These are phyloP conservation scores for Chrysoporthe deuterocubensis DNA, from an alignment of 2,329 filamentous ascomycete genomes.

Conservation along the genomic window DNA sequence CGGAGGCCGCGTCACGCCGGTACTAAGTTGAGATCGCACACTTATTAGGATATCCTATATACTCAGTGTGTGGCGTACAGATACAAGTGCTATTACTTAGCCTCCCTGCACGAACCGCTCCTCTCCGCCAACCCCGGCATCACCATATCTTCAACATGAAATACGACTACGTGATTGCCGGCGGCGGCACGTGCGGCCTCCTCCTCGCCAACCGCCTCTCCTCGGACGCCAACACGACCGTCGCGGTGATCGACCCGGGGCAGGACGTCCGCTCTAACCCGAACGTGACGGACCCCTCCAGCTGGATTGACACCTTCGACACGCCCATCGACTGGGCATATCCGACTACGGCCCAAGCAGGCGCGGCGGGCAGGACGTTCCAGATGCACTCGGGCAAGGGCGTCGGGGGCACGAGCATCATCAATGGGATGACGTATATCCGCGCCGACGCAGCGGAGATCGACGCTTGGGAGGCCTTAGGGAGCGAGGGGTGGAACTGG, in stretches of 20 bases:
- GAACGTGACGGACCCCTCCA: conserved; percentile 27
- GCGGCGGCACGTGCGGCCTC: conserved; percentile 49
- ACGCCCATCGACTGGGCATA: conserved; percentile 31
- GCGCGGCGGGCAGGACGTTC: conserved; percentile 14
- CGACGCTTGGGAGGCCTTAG: conserved; percentile 48
- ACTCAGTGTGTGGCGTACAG: too few relatives aligned
- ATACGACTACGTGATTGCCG: conserved; percentile 44
- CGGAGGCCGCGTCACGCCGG: too few relatives aligned
- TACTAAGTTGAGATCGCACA: not conserved
- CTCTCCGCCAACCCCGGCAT: not conserved
- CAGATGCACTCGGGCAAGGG: conserved; percentile 30
- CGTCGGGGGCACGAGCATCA: conserved; percentile 39
- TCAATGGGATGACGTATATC: conserved; percentile 46
- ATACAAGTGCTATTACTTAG: too few relatives aligned
- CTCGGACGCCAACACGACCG: conserved; percentile 39
- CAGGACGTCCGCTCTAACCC: conserved; percentile 30
- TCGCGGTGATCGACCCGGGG: conserved; percentile 43
- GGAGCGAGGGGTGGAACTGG: conserved; percentile 52
- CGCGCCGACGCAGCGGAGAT: conserved; percentile 47
- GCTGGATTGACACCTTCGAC: conserved; percentile 13
- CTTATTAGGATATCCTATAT: too few relatives aligned
- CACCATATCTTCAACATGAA: not conserved
- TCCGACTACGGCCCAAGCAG: conserved; percentile 17
- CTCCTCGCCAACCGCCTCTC: conserved; percentile 44
- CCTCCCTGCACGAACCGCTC: not conserved